Conservation (phyloP, 2,329 filamentous ascomycete genomes). For the Paecilomyces formosus region DNA sequence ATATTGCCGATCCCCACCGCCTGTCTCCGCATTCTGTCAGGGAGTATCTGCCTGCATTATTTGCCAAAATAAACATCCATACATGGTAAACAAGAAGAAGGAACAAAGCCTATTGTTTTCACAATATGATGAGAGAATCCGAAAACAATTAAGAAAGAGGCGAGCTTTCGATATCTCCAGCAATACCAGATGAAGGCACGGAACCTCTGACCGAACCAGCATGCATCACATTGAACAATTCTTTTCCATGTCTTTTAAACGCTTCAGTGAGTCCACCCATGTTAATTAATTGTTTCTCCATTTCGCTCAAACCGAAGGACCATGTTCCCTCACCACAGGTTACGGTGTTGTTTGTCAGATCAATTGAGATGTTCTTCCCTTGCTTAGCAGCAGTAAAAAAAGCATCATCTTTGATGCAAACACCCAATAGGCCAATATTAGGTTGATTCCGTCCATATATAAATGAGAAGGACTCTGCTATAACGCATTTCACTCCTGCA, state of each 20-base stretch:
- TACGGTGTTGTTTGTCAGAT: conserved; percentile 16
- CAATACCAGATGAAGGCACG: neutral
- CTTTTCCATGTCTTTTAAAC: conserved; percentile 32
- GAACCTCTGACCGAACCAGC: neutral
- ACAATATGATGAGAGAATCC: neutral
- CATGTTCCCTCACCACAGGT: conserved; percentile 19
- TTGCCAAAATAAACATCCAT: neutral
- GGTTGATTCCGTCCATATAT: conserved; percentile 42
- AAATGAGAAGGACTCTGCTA: conserved; percentile 40
- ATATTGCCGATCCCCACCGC: neutral
- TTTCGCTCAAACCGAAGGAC: conserved; percentile 28
- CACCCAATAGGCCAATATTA: conserved; percentile 39
- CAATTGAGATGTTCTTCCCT: conserved; percentile 30
- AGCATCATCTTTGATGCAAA: conserved; percentile 29
- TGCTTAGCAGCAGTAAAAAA: conserved; percentile 33
- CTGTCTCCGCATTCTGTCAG: neutral
- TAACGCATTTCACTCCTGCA: conserved; percentile 35
- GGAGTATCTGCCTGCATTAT: neutral
- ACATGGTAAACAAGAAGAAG: no score
- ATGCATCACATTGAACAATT: conserved; percentile 20
- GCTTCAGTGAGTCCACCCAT: conserved; percentile 34
- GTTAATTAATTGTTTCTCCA: conserved; percentile 33
- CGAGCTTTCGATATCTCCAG: neutral
- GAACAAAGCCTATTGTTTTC: no score
- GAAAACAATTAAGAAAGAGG: neutral